Base-by-base conservation (phyloP, 768 basidiomycete species). In the Ramaria sp. region DNA sequence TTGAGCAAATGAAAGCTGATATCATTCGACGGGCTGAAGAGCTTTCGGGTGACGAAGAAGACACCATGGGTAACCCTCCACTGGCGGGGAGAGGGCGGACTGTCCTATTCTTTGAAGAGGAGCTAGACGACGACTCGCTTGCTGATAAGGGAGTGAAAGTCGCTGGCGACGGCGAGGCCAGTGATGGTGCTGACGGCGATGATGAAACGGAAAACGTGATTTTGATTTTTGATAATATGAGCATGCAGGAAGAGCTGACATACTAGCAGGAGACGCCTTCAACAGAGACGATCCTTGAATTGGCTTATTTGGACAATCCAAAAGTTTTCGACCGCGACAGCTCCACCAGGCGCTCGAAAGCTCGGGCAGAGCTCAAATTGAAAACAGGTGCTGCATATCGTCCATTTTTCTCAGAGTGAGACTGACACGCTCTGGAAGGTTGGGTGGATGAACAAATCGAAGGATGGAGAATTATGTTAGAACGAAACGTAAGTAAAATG, bases 381-480 rank as follows among this genome's bases (percentile, higher is more conserved):
- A 75, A 79, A 62, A 95, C 91, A 37, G 84, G 88, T 78, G 24
- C 31, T 17, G 31, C 24, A 15, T 49, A 13, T 13, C 1, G n/a
- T n/a, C 20, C 45, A 19, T 10, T 50, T 50, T 19, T 55, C 11
- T 59, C 57, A 30, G 19, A 54, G 39, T 30, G 24, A 46, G 3
- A 9, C 48, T 49, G 31, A 34, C 51, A 19, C 3, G 34, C 12
- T 1, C 38, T 17, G 33, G 12, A 52, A 85, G 86, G 86, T 11
- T 88, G 85, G 83, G 72, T 67, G 10, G 83, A 96, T 64, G 86
- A 86, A 62, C 92, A 95, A 65, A 83, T 96, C 27, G 92, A 96
- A 68, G 93, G 92, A 0, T 96, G 92, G 92, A 79, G 71, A 57
- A 83, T 88, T 55, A 91, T 95, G 86, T 68, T 96, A 58, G 94